Evolutionary conservation across 345 rosid genomes (phyloP), one percentile per base, ranked within the genome.

Genomic region (Moringa oleifera): DNA sequence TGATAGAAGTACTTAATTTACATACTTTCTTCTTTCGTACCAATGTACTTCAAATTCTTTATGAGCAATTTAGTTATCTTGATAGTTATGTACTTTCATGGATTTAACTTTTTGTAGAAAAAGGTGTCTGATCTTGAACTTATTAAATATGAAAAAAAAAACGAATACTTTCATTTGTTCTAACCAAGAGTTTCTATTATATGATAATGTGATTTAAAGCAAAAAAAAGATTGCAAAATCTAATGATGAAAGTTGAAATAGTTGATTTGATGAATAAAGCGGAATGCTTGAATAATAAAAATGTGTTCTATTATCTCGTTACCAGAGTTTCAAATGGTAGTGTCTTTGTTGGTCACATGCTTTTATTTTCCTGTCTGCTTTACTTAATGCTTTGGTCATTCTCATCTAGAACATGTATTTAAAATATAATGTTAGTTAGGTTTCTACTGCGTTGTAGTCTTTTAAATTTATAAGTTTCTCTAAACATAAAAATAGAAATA

Each of bases 241-340:
- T 60, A 95, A 95, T 60, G 87, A 89, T 66, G 97, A 85, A n/a
- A 78, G 83, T 82, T 73, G 96, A 84, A 76, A 78, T 89, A 61
- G 81, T 82, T 75, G 95, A 90, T 79, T 79, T 91, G 80, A 95
- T 95, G 63, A 81, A 80, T 51, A 83, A 78, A 72, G 91, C 84
- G 55, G 99, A 95, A 71, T 81, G 78, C 70, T 69, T 95, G 91
- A 91, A 95, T n/a, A n/a, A n/a, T n/a, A 83, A 91, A 81, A 82
- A 97, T 84, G 78, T 84, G 85, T 36, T 87, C 97, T 33, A 67
- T 80, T 69, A 83, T 88, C 71, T 95, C 96, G 97, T 69, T 95
- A 79, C 80, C 88, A 36, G 97, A 95, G 75, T 80, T 90, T 79
- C 89, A 79, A 95, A 97, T 93, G 80, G 75, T 68, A 63, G 31